Evolutionary conservation across 306 rosid genomes (phyloP).

Genomic region (Lotus japonicus): DNA sequence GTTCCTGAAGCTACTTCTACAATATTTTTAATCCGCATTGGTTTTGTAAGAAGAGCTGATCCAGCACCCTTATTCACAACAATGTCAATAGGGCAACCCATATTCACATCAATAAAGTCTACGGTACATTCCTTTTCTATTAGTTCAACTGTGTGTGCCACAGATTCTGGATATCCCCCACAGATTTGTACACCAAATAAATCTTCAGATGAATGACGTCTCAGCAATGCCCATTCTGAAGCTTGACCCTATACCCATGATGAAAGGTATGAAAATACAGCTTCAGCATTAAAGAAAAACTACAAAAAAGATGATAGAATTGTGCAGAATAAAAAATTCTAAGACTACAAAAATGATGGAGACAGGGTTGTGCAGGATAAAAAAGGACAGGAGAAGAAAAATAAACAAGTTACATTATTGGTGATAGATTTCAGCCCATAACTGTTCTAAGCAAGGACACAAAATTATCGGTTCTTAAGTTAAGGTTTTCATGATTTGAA

Average conservation of each 20-base stretch:
- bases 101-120: conserved; percentile 89
- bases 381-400: neutral
- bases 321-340: neutral
- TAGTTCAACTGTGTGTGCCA: conserved; percentile 69
- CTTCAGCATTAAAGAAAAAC: neutral
- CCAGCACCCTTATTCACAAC: conserved; percentile 96
- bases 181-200: conserved; percentile 95
- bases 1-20: conserved; percentile 70
- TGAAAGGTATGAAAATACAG: neutral
- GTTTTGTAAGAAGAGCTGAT: conserved; percentile 85
- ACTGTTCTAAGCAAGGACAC: neutral
- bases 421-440: neutral
- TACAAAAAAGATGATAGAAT: neutral
- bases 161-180: conserved; percentile 74
- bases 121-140: conserved; percentile 71
- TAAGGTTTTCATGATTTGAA: neutral
- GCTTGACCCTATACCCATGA: conserved; percentile 71
- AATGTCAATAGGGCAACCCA: conserved; percentile 97
- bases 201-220: conserved; percentile 84
- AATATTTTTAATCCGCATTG: conserved; percentile 81
- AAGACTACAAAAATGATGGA: neutral
- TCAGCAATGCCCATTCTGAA: conserved; percentile 91
- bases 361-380: neutral
- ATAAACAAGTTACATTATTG: neutral
- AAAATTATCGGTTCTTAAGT: neutral